phyloP scores from a whole-genome alignment of 805 yeast species.

The Wickerhamomyces alni region DNA sequence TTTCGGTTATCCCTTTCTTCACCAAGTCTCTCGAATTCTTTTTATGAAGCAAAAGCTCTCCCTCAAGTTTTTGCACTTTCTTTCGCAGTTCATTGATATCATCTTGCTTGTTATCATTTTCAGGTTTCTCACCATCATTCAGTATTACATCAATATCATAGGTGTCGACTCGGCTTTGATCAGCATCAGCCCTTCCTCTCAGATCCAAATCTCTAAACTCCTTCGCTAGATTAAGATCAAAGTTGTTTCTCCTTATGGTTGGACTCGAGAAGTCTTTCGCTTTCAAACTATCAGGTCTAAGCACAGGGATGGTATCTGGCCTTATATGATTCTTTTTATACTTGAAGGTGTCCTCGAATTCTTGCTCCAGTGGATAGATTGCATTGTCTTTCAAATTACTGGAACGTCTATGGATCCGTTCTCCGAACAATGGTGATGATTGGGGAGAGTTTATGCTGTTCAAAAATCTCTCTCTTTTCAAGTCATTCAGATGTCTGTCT shows the following conservation, averaged over 20 bases:
- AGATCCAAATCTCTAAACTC: not conserved
- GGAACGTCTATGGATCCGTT: too few relatives aligned
- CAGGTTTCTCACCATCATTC: not conserved
- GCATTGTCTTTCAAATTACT: too few relatives aligned
- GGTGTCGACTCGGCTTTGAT: too few relatives aligned
- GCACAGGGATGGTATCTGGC: not conserved
- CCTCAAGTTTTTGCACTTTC: slow-evolving; percentile 4
- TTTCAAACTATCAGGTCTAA: not conserved
- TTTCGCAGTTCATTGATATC: slow-evolving; percentile 8
- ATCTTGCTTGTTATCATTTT: slow-evolving; percentile 1
- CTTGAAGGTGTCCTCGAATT: not conserved
- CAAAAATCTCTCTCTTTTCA: slow-evolving; percentile 16
- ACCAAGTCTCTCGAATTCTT: too few relatives aligned
- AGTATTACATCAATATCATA: not conserved
- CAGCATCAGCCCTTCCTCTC: too few relatives aligned
- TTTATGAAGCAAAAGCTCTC: not conserved
- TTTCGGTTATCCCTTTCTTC: too few relatives aligned
- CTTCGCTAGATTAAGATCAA: not conserved
- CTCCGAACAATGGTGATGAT: not conserved
- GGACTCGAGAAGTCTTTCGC: not conserved
- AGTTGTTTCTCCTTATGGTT: not conserved
- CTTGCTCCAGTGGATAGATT: not conserved
- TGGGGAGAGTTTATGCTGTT: slow-evolving; percentile 1
- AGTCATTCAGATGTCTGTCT: slow-evolving; percentile 6
- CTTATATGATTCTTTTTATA: not conserved